Base-by-base conservation (phyloP, 306 rosid genomes). In the Vigna nakashimae region DNA sequence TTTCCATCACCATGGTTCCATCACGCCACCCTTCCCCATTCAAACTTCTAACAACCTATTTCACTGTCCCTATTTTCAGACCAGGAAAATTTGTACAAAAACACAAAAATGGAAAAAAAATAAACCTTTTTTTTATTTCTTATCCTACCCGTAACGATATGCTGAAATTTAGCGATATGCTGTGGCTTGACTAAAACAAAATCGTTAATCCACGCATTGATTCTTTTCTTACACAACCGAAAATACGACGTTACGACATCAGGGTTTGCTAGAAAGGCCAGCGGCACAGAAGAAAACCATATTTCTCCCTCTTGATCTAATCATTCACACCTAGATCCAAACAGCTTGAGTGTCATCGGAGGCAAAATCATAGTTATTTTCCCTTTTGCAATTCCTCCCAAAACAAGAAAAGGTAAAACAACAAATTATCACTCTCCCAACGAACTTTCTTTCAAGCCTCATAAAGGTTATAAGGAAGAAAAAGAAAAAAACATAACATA, bases 331-430 rank as follows among this genome's bases (percentile, higher is more conserved):
- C 28, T 60, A 48, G 57, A 69, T 78, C 75, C 69, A 57, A 72
- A 49, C 71, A 30, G 15, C 18, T 75, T 55, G 84, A 79, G 84
- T 60, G 68, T 66, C 13, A 73, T 78, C 16, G 65, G 64, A 78
- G 83, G 74, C 74, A 79, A 79, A 79, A 79, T 83, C 70, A 83
- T 67, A 51, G 63, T 28, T 16, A 73, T 74, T 62, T 73, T 30
- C 22, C 18, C 45, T 15, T 14, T 43, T 18, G 9, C 80, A 57
- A 59, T 72, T 67, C 55, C 82, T 59, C 74, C 59, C 80, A 78
- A 9, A 11, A 42, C 15, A 72, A 60, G 73, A 59, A 58, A 78
- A 66, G 75, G n/a, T 10, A 15, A 42, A 16, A 11, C 50, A 73
- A 11, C 34, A 73, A 65, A 53, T 45, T 45, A 55, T 65, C 64